These are phyloP conservation scores for Xenoacremonium recifei DNA, from an alignment of 2,329 filamentous ascomycete genomes.

Conservation along the genomic window DNA sequence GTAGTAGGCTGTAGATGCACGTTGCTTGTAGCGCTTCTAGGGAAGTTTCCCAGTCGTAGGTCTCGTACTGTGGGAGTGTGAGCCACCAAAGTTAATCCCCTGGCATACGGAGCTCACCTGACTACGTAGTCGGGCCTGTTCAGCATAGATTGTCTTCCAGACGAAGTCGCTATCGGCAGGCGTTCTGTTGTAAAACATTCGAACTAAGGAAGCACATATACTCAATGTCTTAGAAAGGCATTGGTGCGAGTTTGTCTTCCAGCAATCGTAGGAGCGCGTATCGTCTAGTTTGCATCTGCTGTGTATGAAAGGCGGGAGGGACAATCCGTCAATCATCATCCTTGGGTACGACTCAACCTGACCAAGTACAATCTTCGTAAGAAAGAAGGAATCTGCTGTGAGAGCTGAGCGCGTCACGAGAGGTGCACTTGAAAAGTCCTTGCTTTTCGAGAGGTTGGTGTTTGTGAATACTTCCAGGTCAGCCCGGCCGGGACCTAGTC, in stretches of 20 bases:
- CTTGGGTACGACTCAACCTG: slow-evolving; percentile 16
- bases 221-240: slow-evolving; percentile 13
- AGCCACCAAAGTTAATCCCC: neutral
- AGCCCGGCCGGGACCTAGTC: no score
- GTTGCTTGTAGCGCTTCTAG: slow-evolving; percentile 10
- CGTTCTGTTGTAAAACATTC: slow-evolving; percentile 13
- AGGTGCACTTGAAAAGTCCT: no score
- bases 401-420: slow-evolving; percentile 9
- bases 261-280: slow-evolving; percentile 2
- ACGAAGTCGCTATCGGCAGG: slow-evolving; percentile 11
- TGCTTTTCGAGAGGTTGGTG: no score
- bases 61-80: slow-evolving; percentile 1
- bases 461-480: no score
- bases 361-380: slow-evolving; percentile 13
- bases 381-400: slow-evolving; percentile 4
- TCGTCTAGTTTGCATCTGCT: slow-evolving; percentile 11
- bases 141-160: slow-evolving; percentile 17
- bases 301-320: slow-evolving; percentile 19
- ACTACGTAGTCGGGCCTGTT: slow-evolving; percentile 5
- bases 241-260: slow-evolving; percentile 6
- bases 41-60: neutral
- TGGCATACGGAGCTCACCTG: slow-evolving; percentile 6
- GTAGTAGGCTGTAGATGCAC: slow-evolving; percentile 10
- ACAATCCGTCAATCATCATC: slow-evolving; percentile 14
- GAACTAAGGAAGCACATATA: slow-evolving; percentile 14